phyloP scores from a whole-genome alignment of 2,329 filamentous ascomycete genomes.

The Gyromitra esculenta region DNA sequence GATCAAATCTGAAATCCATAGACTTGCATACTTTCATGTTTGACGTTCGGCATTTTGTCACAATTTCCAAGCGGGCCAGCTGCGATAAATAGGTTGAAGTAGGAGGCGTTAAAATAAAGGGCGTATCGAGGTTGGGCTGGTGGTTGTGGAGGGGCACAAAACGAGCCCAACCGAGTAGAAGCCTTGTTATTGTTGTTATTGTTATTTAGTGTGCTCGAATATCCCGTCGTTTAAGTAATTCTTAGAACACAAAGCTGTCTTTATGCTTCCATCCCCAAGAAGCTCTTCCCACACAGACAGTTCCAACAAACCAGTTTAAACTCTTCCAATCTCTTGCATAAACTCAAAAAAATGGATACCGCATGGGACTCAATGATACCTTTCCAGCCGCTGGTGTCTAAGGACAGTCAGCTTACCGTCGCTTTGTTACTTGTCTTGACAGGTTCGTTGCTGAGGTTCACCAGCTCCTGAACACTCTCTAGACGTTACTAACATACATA shows the following conservation, averaged over 20 bases:
- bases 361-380: slow-evolving; percentile 50
- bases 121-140: slow-evolving; percentile 20
- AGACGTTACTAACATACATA: slow-evolving; percentile 26
- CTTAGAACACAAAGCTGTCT: slow-evolving; percentile 45
- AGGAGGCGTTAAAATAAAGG: slow-evolving; percentile 15
- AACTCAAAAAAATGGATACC: slow-evolving; percentile 48
- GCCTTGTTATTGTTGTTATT: not conserved
- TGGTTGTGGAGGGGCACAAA: not conserved
- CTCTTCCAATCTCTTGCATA: not conserved
- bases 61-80: slow-evolving; percentile 9
- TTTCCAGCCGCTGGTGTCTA: slow-evolving; percentile 50
- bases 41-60: slow-evolving; percentile 58
- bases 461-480: slow-evolving; percentile 12
- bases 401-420: slow-evolving; percentile 50
- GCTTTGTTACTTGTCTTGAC: slow-evolving; percentile 51
- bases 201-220: slow-evolving; percentile 18
- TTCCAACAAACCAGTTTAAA: slow-evolving; percentile 18
- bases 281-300: slow-evolving; percentile 5
- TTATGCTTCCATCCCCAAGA: slow-evolving; percentile 20
- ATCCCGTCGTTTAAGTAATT: slow-evolving; percentile 22
- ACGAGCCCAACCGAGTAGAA: not conserved
- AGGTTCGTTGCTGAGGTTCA: slow-evolving; percentile 34
- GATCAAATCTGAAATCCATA: slow-evolving; percentile 16
- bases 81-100: not conserved
- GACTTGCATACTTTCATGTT: slow-evolving; percentile 60